Percentiles rank a stretch among this genome's conserved stretches.
phyloP scores from a whole-genome alignment of 2,329 filamentous ascomycete genomes.

The Penicillium rolfsii region DNA sequence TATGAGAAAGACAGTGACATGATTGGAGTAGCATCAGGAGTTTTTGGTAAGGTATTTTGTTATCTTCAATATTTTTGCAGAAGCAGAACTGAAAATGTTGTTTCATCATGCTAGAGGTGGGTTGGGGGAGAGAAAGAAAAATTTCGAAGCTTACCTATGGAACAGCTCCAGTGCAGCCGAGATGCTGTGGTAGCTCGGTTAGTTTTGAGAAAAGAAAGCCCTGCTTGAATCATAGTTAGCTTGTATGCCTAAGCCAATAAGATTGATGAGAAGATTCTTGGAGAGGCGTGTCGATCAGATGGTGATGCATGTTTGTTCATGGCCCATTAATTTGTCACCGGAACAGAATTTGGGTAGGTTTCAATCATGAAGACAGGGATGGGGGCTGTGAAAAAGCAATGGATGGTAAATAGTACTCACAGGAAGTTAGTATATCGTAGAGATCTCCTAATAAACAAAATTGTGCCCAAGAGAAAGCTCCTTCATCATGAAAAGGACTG shows the following conservation, averaged over 20 bases:
- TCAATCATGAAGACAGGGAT: conserved; percentile 51
- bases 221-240: conserved; percentile 26
- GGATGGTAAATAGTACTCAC: conserved; percentile 29
- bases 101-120: conserved; percentile 50
- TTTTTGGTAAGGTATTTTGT: conserved; percentile 61
- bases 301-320: conserved; percentile 65
- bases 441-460: background rate
- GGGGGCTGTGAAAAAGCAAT: background rate
- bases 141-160: conserved; percentile 21
- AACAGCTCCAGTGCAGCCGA: conserved; percentile 21
- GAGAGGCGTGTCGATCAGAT: conserved; percentile 50
- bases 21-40: conserved; percentile 47
- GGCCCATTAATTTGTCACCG: conserved; percentile 59
- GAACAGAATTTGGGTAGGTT: conserved; percentile 56
- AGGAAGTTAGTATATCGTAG: conserved; percentile 14
- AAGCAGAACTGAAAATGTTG: conserved; percentile 65
- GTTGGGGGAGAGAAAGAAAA: conserved; percentile 8
- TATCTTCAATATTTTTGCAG: conserved; percentile 63
- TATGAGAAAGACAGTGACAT: conserved; percentile 19
- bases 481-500: conserved; percentile 29
- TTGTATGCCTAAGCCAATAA: conserved; percentile 6
- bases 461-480: background rate
- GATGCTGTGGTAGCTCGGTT: conserved; percentile 6
- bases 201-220: conserved; percentile 3
- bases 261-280: conserved; percentile 10